Conservation (phyloP, 805 yeast genomes). For the Candida dajiaensis region DNA sequence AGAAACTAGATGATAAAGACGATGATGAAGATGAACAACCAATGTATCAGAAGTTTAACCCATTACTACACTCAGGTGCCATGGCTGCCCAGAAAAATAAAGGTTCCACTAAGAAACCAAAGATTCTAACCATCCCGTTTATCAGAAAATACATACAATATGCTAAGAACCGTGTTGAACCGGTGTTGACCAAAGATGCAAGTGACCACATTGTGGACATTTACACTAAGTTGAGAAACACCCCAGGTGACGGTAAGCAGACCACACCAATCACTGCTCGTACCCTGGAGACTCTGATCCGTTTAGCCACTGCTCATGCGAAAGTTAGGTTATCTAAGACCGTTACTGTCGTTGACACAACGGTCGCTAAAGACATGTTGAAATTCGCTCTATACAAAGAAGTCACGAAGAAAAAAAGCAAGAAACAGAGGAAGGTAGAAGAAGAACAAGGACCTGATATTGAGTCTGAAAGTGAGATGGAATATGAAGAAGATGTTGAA, state of each 20-base stretch:
- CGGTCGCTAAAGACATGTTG: slow-evolving; percentile 77
- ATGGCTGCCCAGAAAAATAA: slow-evolving; percentile 31
- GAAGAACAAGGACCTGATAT: slow-evolving; percentile 23
- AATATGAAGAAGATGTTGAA: slow-evolving; percentile 24
- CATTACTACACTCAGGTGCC: slow-evolving; percentile 78
- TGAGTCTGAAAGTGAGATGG: slow-evolving; percentile 26
- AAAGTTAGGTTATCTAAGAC: slow-evolving; percentile 81
- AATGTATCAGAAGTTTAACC: slow-evolving; percentile 81
- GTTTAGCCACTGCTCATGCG: slow-evolving; percentile 94
- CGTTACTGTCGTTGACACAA: slow-evolving; percentile 73
- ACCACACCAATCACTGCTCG: slow-evolving; percentile 98
- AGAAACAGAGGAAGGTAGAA: slow-evolving; percentile 26
- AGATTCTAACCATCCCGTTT: slow-evolving; percentile 72
- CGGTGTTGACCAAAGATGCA: slow-evolving; percentile 72
- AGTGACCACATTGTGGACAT: slow-evolving; percentile 73
- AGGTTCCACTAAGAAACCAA: slow-evolving; percentile 30
- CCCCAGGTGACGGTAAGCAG: slow-evolving; percentile 55
- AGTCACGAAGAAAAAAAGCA: slow-evolving; percentile 32
- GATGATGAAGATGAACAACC: slow-evolving; percentile 33
- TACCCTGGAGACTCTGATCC: slow-evolving; percentile 91
- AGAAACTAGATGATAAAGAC: slow-evolving; percentile 43
- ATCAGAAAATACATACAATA: slow-evolving; percentile 89
- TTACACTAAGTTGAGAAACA: slow-evolving; percentile 79
- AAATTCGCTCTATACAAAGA: slow-evolving; percentile 85
- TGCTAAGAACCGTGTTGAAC: slow-evolving; percentile 83